A percentile compares a stretch with the other conserved stretches of the same genome.
Evolutionary conservation across 768 basidiomycete species (phyloP).

Genomic region (Podaxis mareebaensis): DNA sequence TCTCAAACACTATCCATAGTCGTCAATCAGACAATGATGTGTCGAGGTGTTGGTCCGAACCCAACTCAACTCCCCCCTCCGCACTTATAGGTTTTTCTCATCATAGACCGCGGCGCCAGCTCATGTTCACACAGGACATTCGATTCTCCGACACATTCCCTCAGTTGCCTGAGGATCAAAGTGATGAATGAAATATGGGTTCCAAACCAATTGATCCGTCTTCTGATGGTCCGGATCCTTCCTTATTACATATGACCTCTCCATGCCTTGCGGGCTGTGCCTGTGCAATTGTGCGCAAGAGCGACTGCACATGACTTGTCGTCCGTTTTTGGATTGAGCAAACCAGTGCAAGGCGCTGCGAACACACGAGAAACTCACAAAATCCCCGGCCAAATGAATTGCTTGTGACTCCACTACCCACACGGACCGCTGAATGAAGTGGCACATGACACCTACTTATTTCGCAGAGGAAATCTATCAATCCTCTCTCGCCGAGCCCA

Average conservation of each 20-base stretch:
- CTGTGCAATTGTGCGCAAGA: neutral
- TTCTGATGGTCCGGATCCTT: neutral
- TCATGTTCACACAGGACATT: neutral
- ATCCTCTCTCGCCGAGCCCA: neutral
- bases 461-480: neutral
- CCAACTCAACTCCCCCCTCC: neutral
- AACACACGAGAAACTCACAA: neutral
- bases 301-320: neutral
- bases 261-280: neutral
- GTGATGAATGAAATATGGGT: neutral
- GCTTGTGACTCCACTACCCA: neutral
- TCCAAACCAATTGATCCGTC: neutral
- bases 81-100: neutral
- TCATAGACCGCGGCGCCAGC: neutral
- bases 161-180: neutral
- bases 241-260: neutral
- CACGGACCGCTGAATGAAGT: neutral
- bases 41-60: neutral
- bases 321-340: neutral
- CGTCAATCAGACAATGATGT: neutral
- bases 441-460: neutral
- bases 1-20: neutral
- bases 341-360: neutral
- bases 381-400: neutral
- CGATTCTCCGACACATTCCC: neutral